A percentile compares a stretch with the other conserved stretches of the same genome.
Conservation (phyloP, 2,329 filamentous ascomycete species). For the Didymosphaeria variabile region DNA sequence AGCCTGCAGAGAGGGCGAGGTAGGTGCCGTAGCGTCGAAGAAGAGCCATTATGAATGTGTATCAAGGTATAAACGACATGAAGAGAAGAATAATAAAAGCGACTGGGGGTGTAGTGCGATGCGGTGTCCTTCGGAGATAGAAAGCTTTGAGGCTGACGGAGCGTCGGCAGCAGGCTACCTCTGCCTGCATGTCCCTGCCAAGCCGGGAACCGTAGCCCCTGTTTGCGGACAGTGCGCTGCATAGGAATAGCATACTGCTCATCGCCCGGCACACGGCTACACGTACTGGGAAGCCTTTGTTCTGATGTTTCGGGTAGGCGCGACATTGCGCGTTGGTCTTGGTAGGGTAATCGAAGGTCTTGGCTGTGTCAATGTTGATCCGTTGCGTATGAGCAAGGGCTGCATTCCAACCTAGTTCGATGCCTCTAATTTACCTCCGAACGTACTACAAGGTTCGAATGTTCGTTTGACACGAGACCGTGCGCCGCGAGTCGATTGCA, state of each 20-base stretch:
- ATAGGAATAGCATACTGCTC: slow-evolving; percentile 7
- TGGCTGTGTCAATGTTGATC: slow-evolving; percentile 7
- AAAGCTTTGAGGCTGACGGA: slow-evolving; percentile 5
- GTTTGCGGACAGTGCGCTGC: slow-evolving; percentile 4
- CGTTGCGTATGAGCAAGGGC: background rate
- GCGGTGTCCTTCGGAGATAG: slow-evolving; percentile 7
- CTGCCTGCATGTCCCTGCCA: slow-evolving; percentile 17
- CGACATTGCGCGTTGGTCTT: slow-evolving; percentile 1
- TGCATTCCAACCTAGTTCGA: background rate
- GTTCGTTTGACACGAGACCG: background rate
- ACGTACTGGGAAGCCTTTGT: background rate
- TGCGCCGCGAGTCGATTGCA: background rate
- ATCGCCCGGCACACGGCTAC: background rate
- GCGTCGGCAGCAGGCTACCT: slow-evolving; percentile 8
- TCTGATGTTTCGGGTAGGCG: background rate
- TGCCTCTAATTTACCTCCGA: too few relatives aligned
- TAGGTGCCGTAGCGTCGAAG: slow-evolving; percentile 51
- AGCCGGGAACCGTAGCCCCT: slow-evolving; percentile 17
- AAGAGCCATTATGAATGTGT: slow-evolving; percentile 48
- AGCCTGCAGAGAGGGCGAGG: slow-evolving; percentile 40
- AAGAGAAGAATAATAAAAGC: slow-evolving; percentile 17
- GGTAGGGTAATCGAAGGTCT: background rate
- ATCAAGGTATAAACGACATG: slow-evolving; percentile 19
- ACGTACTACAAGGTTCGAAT: background rate
- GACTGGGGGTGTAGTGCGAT: slow-evolving; percentile 9